Evolutionary conservation across 2,329 filamentous ascomycete genomes (phyloP).

Genomic region (Colletotrichum truncatum): DNA sequence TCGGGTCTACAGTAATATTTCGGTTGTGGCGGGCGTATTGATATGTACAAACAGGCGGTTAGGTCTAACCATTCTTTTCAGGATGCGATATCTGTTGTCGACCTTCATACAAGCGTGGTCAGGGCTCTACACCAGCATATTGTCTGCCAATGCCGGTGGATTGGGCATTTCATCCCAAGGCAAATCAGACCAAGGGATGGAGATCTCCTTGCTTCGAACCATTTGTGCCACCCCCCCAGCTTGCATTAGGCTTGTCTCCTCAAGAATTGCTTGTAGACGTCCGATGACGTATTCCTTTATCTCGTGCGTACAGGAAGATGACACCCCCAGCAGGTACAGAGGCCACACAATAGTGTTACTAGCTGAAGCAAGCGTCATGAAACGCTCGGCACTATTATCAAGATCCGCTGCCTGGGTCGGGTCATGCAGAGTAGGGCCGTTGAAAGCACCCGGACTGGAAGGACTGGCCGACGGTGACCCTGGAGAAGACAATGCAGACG

Average conservation of each 20-base stretch:
- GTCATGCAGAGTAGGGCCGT: conserved; percentile 48
- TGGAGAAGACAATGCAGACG: conserved; percentile 37
- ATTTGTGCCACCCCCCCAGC: conserved; percentile 53
- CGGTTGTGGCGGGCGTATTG: neutral
- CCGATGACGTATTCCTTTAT: conserved; percentile 54
- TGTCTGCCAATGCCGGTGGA: conserved; percentile 35
- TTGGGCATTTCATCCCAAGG: conserved; percentile 37
- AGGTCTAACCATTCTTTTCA: neutral
- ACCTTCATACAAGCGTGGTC: neutral
- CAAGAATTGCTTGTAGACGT: conserved; percentile 53
- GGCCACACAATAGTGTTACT: conserved; percentile 61
- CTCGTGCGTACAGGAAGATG: conserved; percentile 51
- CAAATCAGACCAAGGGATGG: conserved; percentile 35
- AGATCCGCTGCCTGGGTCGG: conserved; percentile 45
- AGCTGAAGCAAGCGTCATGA: conserved; percentile 58
- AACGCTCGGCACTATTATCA: conserved; percentile 51
- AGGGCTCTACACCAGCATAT: conserved; percentile 37
- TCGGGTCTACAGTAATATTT: neutral
- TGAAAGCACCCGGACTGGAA: neutral
- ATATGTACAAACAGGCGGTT: neutral
- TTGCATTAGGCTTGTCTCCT: conserved; percentile 56
- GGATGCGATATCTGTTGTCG: neutral
- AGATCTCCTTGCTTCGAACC: conserved; percentile 47
- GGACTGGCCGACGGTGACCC: conserved; percentile 27
- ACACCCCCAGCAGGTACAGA: conserved; percentile 58